These are phyloP conservation scores for Fragaria nilgerrensis DNA, from an alignment of 306 rosid species.

Conservation along the genomic window DNA sequence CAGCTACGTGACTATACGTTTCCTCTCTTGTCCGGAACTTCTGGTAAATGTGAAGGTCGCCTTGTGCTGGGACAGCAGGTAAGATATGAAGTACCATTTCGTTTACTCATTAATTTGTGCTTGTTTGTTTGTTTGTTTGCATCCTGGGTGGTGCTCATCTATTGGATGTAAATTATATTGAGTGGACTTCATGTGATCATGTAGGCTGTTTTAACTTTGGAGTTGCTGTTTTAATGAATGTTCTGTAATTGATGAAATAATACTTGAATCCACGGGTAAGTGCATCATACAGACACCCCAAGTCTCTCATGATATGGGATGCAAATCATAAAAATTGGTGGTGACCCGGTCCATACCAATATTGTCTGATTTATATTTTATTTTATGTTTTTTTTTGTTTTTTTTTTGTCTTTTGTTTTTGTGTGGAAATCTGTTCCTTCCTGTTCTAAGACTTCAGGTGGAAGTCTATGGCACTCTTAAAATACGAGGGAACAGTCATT, in stretches of 20 bases:
- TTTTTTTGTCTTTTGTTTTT: background rate
- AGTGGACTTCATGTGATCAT: background rate
- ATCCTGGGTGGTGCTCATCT: background rate
- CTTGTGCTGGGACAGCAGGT: constrained; percentile 98
- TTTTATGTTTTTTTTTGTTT: background rate
- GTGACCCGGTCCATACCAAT: background rate
- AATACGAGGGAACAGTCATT: background rate
- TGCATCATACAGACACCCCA: background rate
- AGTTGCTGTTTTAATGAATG: background rate
- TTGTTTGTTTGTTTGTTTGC: background rate
- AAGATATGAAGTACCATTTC: constrained; percentile 23
- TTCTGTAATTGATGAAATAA: background rate
- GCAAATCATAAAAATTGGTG: background rate
- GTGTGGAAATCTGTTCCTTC: background rate
- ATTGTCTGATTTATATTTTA: background rate
- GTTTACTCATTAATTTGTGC: constrained; percentile 13
- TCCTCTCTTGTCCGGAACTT: constrained; percentile 83
- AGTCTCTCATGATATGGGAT: background rate
- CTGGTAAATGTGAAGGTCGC: constrained; percentile 79
- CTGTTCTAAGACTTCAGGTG: background rate
- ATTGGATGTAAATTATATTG: background rate
- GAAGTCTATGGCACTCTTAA: background rate
- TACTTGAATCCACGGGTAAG: background rate
- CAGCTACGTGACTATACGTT: constrained; percentile 75
- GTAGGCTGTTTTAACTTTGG: background rate